Evolutionary conservation across 495 filamentous ascomycete species (phyloP).

Genomic region (Tetracladium marchalianum): DNA sequence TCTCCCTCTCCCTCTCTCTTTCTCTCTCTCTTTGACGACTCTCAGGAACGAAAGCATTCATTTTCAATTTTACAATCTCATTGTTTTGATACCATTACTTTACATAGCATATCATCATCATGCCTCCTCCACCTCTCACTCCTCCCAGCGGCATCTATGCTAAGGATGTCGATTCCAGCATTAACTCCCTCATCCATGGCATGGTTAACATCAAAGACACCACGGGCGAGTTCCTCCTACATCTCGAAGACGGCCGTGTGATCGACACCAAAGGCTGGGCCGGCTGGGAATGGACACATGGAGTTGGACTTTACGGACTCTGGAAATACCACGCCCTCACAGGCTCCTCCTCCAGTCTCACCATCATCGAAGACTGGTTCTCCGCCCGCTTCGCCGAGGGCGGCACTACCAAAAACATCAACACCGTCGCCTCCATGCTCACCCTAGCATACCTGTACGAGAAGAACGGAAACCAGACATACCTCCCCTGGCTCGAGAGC

Average conservation of each 20-base stretch:
- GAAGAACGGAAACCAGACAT: constrained; percentile 48
- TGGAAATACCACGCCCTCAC: constrained; percentile 67
- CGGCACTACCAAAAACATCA: constrained; percentile 71
- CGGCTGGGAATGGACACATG: constrained; percentile 77
- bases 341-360: constrained; percentile 36
- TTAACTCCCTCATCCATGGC: constrained; percentile 53
- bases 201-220: constrained; percentile 62
- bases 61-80: neutral
- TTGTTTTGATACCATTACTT: constrained; percentile 26
- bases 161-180: constrained; percentile 38
- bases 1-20: too few relatives aligned
- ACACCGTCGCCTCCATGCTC: constrained; percentile 66
- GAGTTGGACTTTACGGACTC: constrained; percentile 66
- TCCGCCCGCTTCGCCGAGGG: constrained; percentile 50
- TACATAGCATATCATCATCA: too few relatives aligned
- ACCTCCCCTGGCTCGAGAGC: constrained; percentile 58
- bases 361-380: constrained; percentile 62
- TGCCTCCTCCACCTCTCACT: constrained; percentile 10
- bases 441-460: constrained; percentile 65
- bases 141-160: constrained; percentile 23
- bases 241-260: constrained; percentile 54
- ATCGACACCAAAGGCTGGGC: constrained; percentile 74
- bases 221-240: constrained; percentile 58
- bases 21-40: too few relatives aligned
- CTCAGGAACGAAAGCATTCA: neutral